Evolutionary conservation across 192 early-diverging fungal genomes (phyloP), one percentile per base, ranked within the genome.

Genomic region (Linnemannia elongata): DNA sequence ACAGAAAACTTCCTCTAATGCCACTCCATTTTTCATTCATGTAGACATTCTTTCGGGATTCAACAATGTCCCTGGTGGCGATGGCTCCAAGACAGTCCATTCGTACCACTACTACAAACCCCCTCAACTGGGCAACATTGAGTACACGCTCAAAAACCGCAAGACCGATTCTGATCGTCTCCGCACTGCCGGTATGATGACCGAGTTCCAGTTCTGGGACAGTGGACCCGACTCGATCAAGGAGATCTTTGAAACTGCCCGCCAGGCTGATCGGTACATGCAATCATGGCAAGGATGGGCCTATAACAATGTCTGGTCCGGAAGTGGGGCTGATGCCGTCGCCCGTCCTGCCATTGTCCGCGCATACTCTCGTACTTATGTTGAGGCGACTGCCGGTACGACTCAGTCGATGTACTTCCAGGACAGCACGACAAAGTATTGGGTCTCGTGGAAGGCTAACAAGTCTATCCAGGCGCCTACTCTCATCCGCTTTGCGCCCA

Each of bases 281-380:
- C 84, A 89, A 44, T 89, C 88, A 35, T 93, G 93, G 93, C 87
- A 88, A 69, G 92, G 91, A 9, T 93, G 91, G 91, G 81, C 91
- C 2, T 93, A 93, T 55, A 90, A 93, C 70, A 88, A 90, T 69
- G 63, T 91, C 2, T 91, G 88, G 82, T 74, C 76, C 33, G 27
- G 44, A 27, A 24, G 72, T 49, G 24, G 69, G 3, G 33, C 52
- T 24, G 68, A 69, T 33, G 83, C 83, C 3, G 55, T 84, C 35
- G 27, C 60, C 3, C 60, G 60, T 12, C 83, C 89, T 5, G 75
- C 82, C 9, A 30, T 90, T 45, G 78, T 80, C 0, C 71, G 72
- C 4, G 45, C 79, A 9, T 90, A 90, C 57, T 82, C 84, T 42
- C 89, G 89, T 47, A 76, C 87, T 6, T 90, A 90, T 75, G 88